Percentiles rank a stretch among this genome's conserved stretches.
Evolutionary conservation across 2,329 filamentous ascomycete genomes (phyloP).

Genomic region (Fusarium sp.): DNA sequence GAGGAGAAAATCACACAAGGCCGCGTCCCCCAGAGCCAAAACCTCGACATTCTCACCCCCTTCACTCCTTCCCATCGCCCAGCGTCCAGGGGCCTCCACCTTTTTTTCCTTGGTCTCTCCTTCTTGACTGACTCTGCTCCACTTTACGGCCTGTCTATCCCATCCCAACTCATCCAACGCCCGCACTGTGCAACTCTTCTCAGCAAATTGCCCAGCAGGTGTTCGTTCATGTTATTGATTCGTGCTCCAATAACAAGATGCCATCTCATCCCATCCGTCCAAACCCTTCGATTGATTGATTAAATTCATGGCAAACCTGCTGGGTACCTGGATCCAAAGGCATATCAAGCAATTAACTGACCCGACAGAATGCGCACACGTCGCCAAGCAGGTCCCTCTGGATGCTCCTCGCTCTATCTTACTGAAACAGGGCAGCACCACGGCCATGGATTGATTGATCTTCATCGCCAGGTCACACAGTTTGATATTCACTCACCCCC

Average conservation of each 20-base stretch:
- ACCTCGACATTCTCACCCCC: constrained; percentile 10
- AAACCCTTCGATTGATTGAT: constrained; percentile 29
- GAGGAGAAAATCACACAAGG: constrained; percentile 3
- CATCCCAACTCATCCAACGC: constrained; percentile 1
- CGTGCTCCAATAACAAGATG: constrained; percentile 23
- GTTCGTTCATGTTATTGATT: constrained; percentile 21
- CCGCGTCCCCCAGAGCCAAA: constrained; percentile 7
- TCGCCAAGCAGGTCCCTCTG: constrained; percentile 3
- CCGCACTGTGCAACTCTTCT: constrained; percentile 32
- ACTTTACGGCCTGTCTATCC: background rate
- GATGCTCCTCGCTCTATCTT: constrained; percentile 29
- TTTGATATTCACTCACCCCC: constrained; percentile 2
- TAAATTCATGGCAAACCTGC: constrained; percentile 18
- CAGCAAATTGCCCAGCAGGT: constrained; percentile 31
- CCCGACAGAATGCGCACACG: constrained; percentile 1
- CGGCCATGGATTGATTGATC: constrained; percentile 36
- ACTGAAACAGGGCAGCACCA: constrained; percentile 36
- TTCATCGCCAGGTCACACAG: constrained; percentile 30
- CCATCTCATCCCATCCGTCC: constrained; percentile 23
- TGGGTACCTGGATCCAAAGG: constrained; percentile 1
- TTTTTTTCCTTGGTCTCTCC: constrained; percentile 3
- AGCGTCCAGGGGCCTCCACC: constrained; percentile 11
- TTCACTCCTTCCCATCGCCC: background rate
- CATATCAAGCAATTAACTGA: constrained; percentile 5
- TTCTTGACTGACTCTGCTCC: background rate